Evolutionary conservation across 1,284 basidiomycete genomes (phyloP).

Genomic region (Crucibulum parvulum): DNA sequence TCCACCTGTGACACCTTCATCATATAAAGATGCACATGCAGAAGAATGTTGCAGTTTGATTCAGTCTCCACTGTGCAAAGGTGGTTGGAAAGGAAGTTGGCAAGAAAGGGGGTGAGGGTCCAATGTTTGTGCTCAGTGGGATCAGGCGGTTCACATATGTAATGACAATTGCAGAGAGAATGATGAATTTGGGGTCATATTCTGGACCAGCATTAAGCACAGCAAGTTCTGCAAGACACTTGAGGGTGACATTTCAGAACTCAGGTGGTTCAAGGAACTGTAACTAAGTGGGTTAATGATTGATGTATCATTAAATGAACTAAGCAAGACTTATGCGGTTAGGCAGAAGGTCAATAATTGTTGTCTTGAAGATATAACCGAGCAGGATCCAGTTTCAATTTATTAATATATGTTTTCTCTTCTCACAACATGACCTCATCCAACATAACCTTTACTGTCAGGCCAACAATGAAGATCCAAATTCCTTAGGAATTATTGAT

Average conservation of each 20-base stretch:
- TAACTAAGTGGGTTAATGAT: constrained; percentile 11
- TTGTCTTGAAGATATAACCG: constrained; percentile 99
- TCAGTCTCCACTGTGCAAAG: constrained; percentile 93
- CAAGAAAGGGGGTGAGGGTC: constrained; percentile 96
- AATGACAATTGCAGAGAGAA: constrained; percentile 99
- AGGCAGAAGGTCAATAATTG: constrained; percentile 94
- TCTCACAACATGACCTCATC: constrained; percentile 88
- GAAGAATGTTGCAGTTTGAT: constrained; percentile 89
- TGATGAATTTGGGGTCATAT: constrained; percentile 98
- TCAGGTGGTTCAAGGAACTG: constrained; percentile 97
- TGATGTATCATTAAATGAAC: constrained; percentile 4
- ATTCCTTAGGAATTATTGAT: constrained; percentile 73
- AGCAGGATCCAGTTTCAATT: constrained; percentile 99
- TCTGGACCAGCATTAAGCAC: constrained; percentile 95
- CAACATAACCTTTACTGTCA: constrained; percentile 92
- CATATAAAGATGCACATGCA: constrained; percentile 98
- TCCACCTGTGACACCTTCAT: constrained; percentile 99
- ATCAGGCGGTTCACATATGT: constrained; percentile 97
- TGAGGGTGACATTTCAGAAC: constrained; percentile 97
- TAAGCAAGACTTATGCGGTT: constrained; percentile 70
- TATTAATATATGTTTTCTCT: constrained; percentile 97
- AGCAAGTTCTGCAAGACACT: constrained; percentile 98
- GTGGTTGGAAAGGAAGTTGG: constrained; percentile 95
- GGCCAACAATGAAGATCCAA: constrained; percentile 95
- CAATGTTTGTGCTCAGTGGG: constrained; percentile 96